Evolutionary conservation across 768 basidiomycete genomes (phyloP).

Genomic region (Solioccasus polychromus): DNA sequence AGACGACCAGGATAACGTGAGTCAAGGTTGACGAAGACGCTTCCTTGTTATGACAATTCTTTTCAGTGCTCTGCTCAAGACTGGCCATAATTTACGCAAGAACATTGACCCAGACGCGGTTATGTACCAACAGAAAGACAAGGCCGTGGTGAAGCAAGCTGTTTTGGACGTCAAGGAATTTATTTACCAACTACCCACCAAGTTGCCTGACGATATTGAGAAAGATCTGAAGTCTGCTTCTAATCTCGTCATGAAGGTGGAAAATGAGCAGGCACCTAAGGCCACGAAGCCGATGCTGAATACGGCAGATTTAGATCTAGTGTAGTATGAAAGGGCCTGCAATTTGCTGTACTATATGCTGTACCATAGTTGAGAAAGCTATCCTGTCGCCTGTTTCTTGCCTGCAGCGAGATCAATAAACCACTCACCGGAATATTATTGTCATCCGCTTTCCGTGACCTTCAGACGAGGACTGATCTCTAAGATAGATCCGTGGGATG

Average conservation of each 20-base stretch:
- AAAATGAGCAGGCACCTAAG: slow-evolving; percentile 5
- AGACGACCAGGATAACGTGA: slow-evolving; percentile 34
- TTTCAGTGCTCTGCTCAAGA: slow-evolving; percentile 28
- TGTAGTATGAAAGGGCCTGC: slow-evolving; percentile 1
- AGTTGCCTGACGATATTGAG: slow-evolving; percentile 18
- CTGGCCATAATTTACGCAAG: slow-evolving; percentile 26
- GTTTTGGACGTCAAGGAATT: slow-evolving; percentile 30
- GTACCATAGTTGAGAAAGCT: no score
- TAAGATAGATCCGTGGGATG: no score
- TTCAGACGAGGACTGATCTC: no score
- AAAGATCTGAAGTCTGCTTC: slow-evolving; percentile 29
- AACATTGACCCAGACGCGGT: slow-evolving; percentile 29
- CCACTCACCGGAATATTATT: no score
- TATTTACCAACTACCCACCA: slow-evolving; percentile 23
- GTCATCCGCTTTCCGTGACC: no score
- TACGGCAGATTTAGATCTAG: slow-evolving; percentile 21
- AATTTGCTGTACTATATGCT: neutral
- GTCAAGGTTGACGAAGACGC: slow-evolving; percentile 3
- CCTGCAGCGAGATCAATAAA: no score
- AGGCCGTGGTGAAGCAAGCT: slow-evolving; percentile 23
- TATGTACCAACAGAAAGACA: slow-evolving; percentile 27
- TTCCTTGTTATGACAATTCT: neutral
- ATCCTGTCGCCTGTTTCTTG: no score
- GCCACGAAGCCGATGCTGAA: slow-evolving; percentile 23
- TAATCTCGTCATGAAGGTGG: slow-evolving; percentile 34